Conservation (phyloP, 306 rosid genomes). For the Acacia confusa region DNA sequence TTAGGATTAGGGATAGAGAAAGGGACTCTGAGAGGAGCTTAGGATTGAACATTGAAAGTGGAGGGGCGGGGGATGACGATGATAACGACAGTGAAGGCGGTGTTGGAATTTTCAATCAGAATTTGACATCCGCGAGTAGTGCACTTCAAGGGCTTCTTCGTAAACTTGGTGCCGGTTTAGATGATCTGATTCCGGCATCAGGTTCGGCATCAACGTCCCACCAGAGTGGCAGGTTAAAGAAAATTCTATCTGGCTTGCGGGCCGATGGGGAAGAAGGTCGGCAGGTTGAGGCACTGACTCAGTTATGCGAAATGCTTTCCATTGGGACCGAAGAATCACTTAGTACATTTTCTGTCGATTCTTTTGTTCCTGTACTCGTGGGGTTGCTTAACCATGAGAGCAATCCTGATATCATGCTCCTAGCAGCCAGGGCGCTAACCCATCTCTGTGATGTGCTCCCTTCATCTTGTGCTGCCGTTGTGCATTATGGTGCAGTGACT, state of each 20-base stretch:
- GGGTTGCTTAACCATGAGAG: slow-evolving; percentile 93
- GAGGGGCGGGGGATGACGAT: slow-evolving; percentile 63
- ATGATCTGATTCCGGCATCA: slow-evolving; percentile 82
- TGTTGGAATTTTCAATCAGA: slow-evolving; percentile 71
- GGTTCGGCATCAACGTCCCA: slow-evolving; percentile 79
- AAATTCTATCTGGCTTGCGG: slow-evolving; percentile 77
- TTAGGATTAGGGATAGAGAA: slow-evolving; percentile 74
- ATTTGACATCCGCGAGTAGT: slow-evolving; percentile 89
- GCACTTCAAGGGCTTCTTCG: slow-evolving; percentile 96
- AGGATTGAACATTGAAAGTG: slow-evolving; percentile 65
- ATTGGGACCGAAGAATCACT: slow-evolving; percentile 97
- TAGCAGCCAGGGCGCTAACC: slow-evolving; percentile 95
- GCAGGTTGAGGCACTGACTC: slow-evolving; percentile 96
- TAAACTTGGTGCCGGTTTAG: slow-evolving; percentile 96
- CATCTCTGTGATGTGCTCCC: slow-evolving; percentile 95
- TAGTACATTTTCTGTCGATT: slow-evolving; percentile 89
- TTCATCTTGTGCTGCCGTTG: slow-evolving; percentile 96
- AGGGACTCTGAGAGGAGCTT: slow-evolving; percentile 61
- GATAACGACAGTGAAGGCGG: slow-evolving; percentile 93
- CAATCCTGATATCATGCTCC: slow-evolving; percentile 98
- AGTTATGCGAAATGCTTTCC: slow-evolving; percentile 93
- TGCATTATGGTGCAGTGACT: slow-evolving; percentile 95
- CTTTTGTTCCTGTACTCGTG: slow-evolving; percentile 94
- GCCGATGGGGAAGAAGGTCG: slow-evolving; percentile 95
- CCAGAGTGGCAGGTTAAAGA: slow-evolving; percentile 92